Base-by-base conservation (phyloP, 768 basidiomycete genomes). In the Lentinula sp. region DNA sequence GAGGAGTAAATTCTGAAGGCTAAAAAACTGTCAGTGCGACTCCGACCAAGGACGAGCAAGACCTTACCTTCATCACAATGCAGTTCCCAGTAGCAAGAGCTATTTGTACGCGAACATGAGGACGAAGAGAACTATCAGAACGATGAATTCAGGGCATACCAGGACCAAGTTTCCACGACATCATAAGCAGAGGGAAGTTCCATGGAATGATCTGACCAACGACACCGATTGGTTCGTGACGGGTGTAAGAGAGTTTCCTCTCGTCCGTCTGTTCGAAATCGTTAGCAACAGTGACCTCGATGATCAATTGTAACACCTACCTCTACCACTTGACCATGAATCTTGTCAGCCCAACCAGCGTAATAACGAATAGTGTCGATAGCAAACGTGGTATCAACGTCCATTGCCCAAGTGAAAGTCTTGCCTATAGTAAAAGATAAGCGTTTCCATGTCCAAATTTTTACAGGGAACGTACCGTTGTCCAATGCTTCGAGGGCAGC, bases 51-150 rank as follows among this genome's bases (percentile, higher is more conserved):
- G 10, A 32, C 6, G 9, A 15, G 23, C 10, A 8, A 9, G 35
- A 20, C 1, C n/a, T 46, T 12, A 59, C 48, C 63, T 66, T 66
- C 68, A 88, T 73, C 58, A 88, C 70, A 58, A 88, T 71, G 1
- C 77, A 73, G 70, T 85, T 85, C 53, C 86, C 87, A 7, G 79
- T 79, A 4, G 86, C 86, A 39, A 88, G 74, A 0, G 86, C 87
- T 20, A 33, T 42, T n/a, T 6, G 28, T 28, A 28, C 85, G 84
- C 0, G 73, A 86, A 80, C 80, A 83, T 6, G 75, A 66, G 65
- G 80, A 18, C 36, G 2, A 69, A 79, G 84, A 84, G 58, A 59
- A 13, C 6, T 37, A 16, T 33, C 33, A 23, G 45, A 60, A 39
- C 36, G 23, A 45, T 2, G 5, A 9, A 10, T 15, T 6, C 43